Base-by-base conservation (phyloP, 495 filamentous ascomycete genomes). In the Penicillium roqueforti region DNA sequence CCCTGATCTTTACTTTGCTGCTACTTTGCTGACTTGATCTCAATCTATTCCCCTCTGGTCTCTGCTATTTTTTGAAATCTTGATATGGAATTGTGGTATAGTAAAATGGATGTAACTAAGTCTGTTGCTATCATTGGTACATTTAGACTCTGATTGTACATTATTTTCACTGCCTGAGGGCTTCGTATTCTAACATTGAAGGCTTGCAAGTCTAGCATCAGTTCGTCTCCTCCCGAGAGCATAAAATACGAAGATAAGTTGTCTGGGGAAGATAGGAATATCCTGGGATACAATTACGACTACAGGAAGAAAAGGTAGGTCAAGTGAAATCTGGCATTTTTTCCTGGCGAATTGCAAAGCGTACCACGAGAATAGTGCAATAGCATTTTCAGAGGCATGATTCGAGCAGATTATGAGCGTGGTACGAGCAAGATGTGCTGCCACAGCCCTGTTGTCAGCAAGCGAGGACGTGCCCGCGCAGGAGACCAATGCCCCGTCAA, bases 311-410 rank as follows among this genome's bases (percentile, higher is more conserved):
- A 31, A 36, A 43, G 18, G 4, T 40, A 38, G 26, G 41, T 42
- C 20, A 28, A 45, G 20, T 42, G 29, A 29, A 41, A 47, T 14
- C 60, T 54, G 50, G 41, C 36, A 54, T 46, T 60, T 67, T 29
- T 65, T 53, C 42, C 57, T 57, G 56, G 62, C 42, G 58, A 60
- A 53, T 38, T 60, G 57, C 54, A 39, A 56, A 49, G 40, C 36
- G 44, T 50, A 63, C 57, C 49, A 61, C 46, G 44, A 53, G 52
- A 54, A 52, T 44, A 57, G 49, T 23, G 29, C 38, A 57, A 58
- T 56, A 60, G 22, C 25, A 45, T 57, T 47, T 47, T 54, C 53
- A 61, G 47, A 31, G 46, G 54, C 47, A 37, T 53, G 41, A 29
- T 20, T 41, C 47, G 50, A 51, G 13, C 49, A 47, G 37, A 44